Conservation (phyloP, 2,329 filamentous ascomycete species). For the Falciphora oryzae region DNA sequence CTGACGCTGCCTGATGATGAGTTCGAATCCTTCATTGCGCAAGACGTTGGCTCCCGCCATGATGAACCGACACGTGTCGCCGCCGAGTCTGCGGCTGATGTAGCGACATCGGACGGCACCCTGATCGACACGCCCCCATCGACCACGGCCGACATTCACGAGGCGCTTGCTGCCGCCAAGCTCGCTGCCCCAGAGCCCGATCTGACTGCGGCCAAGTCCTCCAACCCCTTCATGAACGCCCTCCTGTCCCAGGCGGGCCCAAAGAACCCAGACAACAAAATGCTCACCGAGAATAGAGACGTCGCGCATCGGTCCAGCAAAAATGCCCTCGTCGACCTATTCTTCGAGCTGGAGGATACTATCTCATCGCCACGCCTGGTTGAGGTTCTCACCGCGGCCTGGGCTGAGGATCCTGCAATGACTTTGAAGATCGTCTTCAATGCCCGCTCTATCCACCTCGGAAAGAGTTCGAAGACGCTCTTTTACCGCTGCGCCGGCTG, state of each 20-base stretch:
- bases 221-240: slow-evolving; percentile 29
- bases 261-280: slow-evolving; percentile 32
- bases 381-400: slow-evolving; percentile 40
- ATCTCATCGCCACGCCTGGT: slow-evolving; percentile 30
- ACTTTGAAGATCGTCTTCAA: slow-evolving; percentile 58
- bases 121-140: slow-evolving; percentile 11
- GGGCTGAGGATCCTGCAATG: slow-evolving; percentile 39
- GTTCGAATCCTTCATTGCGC: slow-evolving; percentile 27
- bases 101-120: not conserved
- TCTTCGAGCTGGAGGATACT: slow-evolving; percentile 42
- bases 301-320: slow-evolving; percentile 41
- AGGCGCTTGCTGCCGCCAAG: slow-evolving; percentile 9
- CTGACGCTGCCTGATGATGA: slow-evolving; percentile 26
- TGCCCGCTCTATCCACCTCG: slow-evolving; percentile 53
- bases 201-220: not conserved
- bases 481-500: slow-evolving; percentile 52
- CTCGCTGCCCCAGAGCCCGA: slow-evolving; percentile 4
- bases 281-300: slow-evolving; percentile 47
- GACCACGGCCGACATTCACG: slow-evolving; percentile 15
- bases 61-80: not conserved
- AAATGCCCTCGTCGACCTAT: slow-evolving; percentile 45
- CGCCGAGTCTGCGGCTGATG: not conserved
- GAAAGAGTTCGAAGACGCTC: slow-evolving; percentile 44
- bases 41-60: slow-evolving; percentile 17
- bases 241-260: slow-evolving; percentile 18